These are phyloP conservation scores for Mallotus nudiflorus DNA, from an alignment of 345 rosid genomes.

Conservation along the genomic window DNA sequence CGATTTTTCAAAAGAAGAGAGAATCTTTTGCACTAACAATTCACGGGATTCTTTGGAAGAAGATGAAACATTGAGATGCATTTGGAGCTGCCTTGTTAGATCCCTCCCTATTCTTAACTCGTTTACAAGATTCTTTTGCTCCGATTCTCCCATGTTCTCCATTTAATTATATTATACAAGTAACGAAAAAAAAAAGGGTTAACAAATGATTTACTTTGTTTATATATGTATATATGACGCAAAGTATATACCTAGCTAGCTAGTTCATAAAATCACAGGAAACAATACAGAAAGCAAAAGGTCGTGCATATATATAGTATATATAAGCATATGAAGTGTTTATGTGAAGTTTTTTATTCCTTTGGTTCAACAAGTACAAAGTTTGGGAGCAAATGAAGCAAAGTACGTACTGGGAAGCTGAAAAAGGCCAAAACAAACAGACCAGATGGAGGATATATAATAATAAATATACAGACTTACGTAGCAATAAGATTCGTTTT, in stretches of 20 bases:
- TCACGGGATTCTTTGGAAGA: conserved; percentile 46
- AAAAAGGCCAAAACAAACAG: not conserved
- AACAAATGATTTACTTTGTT: too few species aligned
- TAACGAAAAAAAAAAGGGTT: too few species aligned
- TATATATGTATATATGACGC: not conserved
- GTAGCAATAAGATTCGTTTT: too few species aligned
- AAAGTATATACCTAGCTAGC: too few species aligned
- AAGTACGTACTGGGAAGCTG: too few species aligned
- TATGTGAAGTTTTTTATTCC: not conserved
- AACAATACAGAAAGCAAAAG: not conserved
- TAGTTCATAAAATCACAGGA: not conserved
- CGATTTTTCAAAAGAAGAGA: conserved; percentile 57
- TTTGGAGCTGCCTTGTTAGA: conserved; percentile 50
- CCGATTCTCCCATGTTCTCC: conserved; percentile 54
- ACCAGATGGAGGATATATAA: not conserved
- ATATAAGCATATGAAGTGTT: too few species aligned
- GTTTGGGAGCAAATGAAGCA: too few species aligned
- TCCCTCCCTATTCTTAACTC: conserved; percentile 68
- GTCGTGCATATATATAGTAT: too few species aligned
- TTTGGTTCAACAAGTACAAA: not conserved
- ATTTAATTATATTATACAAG: not conserved
- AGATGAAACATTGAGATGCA: conserved; percentile 41
- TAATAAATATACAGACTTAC: too few species aligned
- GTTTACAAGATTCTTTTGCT: conserved; percentile 44
- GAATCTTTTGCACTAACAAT: conserved; percentile 48